These are phyloP conservation scores for Fusarium subtropicale DNA, from an alignment of 2,329 filamentous ascomycete species.

Conservation along the genomic window DNA sequence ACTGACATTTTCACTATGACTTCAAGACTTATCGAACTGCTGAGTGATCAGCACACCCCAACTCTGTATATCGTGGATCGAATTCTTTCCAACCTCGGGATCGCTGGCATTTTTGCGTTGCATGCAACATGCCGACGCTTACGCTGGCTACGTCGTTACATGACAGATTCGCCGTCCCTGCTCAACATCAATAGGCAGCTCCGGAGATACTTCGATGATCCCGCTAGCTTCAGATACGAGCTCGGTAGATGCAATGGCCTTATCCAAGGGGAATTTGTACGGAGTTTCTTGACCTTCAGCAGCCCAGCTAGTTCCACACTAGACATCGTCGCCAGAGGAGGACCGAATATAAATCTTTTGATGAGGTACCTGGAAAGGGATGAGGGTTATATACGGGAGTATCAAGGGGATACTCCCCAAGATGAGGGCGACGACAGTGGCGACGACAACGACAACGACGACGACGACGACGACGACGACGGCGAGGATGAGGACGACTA, in stretches of 20 bases:
- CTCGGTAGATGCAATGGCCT: background rate
- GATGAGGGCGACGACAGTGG: too few relatives aligned
- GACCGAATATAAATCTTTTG: background rate
- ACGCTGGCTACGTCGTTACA: background rate
- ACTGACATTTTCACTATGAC: background rate
- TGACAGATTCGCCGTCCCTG: background rate
- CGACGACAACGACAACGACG: too few relatives aligned
- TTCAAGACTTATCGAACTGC: background rate
- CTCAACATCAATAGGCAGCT: background rate
- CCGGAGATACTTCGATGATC: background rate
- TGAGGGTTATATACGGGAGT: background rate
- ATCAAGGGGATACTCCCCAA: too few relatives aligned
- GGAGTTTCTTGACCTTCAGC: background rate
- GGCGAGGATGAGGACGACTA: too few relatives aligned
- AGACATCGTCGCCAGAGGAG: background rate
- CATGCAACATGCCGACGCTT: slow-evolving; percentile 1
- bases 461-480: too few relatives aligned
- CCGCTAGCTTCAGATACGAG: background rate
- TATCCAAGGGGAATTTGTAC: background rate
- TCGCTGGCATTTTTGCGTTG: slow-evolving; percentile 2
- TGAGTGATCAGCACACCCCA: background rate
- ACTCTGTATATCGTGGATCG: background rate
- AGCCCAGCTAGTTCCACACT: background rate
- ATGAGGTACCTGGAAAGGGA: background rate
- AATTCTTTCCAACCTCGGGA: background rate